Base-by-base conservation (phyloP, 2,329 filamentous ascomycete species). In the Claviceps cyperi region DNA sequence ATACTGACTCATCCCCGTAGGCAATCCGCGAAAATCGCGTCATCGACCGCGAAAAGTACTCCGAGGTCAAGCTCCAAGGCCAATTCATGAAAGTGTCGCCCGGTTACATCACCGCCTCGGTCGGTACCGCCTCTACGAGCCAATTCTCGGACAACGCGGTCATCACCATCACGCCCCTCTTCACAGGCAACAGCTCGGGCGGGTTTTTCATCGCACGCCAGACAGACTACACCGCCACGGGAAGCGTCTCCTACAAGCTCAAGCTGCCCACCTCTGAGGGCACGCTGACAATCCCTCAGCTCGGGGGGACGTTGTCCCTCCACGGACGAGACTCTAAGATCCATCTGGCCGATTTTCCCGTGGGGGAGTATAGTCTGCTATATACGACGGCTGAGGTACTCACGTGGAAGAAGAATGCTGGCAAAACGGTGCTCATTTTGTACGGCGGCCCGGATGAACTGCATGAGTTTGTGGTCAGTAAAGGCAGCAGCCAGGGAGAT, bases 1-100 rank as follows among this genome's bases (percentile, higher is more conserved):
- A 36, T 19, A 22, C 17, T 48, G 39, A 48, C 28, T 21, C 19
- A 14, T 1, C 7, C 7, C 7, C 5, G 13, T n/a, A 63, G 6
- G 53, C 54, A 43, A 86, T 91, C 48, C 73, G 75, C 1, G 86
- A 92, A 59, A 80, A 85, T 41, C 75, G 86, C 22, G 75, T 75
- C 1, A 69, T 91, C 3, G 67, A 73, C 28, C 75, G 84, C 2
- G 84, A 89, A 60, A 91, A 91, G 62, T 91, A 88, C 62, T 82
- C 80, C 41, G 85, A 92, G 62, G 70, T 86, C 24, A 92, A 91
- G 59, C 74, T 91, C 1, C 69, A 86, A 54, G 84, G 78, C 24
- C 84, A 86, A 56, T 91, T 91, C 63, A 64, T 86, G 48, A 82
- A 82, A 56, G 83, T 80, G 0, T 86, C 83, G 0, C 82, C 84